phyloP scores from a whole-genome alignment of 495 filamentous ascomycete species.

The Podospora pseudocomata region DNA sequence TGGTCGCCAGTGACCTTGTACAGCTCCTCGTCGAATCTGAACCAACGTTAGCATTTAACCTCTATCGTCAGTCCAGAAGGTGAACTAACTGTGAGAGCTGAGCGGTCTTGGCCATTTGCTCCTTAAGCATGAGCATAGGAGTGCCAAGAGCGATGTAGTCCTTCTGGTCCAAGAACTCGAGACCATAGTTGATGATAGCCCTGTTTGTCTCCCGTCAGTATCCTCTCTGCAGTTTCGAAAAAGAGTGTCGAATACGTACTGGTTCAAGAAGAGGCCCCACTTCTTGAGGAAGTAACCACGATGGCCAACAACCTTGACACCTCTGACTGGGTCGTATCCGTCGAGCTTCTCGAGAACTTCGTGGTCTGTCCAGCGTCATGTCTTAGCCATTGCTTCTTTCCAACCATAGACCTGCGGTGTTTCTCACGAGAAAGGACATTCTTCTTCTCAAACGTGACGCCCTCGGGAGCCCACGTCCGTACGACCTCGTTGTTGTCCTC shows the following conservation, averaged over 20 bases:
- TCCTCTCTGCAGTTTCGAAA: not conserved
- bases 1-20: slow-evolving; percentile 94
- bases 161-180: slow-evolving; percentile 76
- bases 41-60: not conserved
- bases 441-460: slow-evolving; percentile 61
- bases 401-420: slow-evolving; percentile 25
- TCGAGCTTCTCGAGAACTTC: slow-evolving; percentile 85
- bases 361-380: slow-evolving; percentile 59
- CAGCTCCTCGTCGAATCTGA: slow-evolving; percentile 82
- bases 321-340: slow-evolving; percentile 90
- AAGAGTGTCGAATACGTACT: slow-evolving; percentile 19
- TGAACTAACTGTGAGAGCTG: slow-evolving; percentile 72
- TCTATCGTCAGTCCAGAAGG: not conserved
- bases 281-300: slow-evolving; percentile 87
- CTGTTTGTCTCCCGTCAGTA: slow-evolving; percentile 10
- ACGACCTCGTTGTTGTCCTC: slow-evolving; percentile 85
- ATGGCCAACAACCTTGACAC: slow-evolving; percentile 92
- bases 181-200: slow-evolving; percentile 87
- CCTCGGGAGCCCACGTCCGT: slow-evolving; percentile 74
- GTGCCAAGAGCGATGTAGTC: slow-evolving; percentile 86
- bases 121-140: slow-evolving; percentile 92
- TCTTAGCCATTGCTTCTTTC: slow-evolving; percentile 10
- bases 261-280: slow-evolving; percentile 84
- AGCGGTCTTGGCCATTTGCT: slow-evolving; percentile 98
- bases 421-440: slow-evolving; percentile 32